Evolutionary conservation across 2,329 filamentous ascomycete genomes (phyloP).

Genomic region (Microsporum audouinii): DNA sequence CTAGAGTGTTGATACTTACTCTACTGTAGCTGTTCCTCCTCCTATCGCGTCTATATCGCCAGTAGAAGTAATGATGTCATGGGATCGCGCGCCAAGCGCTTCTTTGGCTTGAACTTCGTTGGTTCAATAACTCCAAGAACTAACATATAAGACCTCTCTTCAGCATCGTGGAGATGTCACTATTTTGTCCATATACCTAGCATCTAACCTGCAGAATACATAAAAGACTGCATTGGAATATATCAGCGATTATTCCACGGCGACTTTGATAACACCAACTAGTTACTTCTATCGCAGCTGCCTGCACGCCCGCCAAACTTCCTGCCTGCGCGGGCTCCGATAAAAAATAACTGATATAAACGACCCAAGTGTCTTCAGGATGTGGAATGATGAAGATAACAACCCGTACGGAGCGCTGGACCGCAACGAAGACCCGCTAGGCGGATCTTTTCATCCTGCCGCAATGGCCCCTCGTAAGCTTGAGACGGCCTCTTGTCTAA

Average conservation of each 20-base stretch:
- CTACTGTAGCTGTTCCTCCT: background rate
- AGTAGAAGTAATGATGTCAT: background rate
- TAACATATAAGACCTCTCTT: background rate
- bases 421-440: constrained; percentile 63
- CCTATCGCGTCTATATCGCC: background rate
- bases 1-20: background rate
- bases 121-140: background rate
- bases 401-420: constrained; percentile 95
- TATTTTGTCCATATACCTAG: background rate
- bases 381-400: constrained; percentile 99
- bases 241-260: background rate
- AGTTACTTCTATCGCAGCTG: background rate
- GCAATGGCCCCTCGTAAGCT: constrained; percentile 37
- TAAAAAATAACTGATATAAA: background rate
- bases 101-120: background rate
- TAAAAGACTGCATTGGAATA: background rate
- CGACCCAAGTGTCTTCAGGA: constrained; percentile 28
- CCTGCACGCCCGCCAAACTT: background rate
- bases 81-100: background rate
- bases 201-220: background rate
- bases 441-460: constrained; percentile 52
- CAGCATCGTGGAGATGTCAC: background rate
- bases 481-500: background rate
- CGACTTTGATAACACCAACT: background rate
- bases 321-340: background rate